Evolutionary conservation across 2,329 filamentous ascomycete genomes (phyloP).

Genomic region (Tympanopsis confertula): DNA sequence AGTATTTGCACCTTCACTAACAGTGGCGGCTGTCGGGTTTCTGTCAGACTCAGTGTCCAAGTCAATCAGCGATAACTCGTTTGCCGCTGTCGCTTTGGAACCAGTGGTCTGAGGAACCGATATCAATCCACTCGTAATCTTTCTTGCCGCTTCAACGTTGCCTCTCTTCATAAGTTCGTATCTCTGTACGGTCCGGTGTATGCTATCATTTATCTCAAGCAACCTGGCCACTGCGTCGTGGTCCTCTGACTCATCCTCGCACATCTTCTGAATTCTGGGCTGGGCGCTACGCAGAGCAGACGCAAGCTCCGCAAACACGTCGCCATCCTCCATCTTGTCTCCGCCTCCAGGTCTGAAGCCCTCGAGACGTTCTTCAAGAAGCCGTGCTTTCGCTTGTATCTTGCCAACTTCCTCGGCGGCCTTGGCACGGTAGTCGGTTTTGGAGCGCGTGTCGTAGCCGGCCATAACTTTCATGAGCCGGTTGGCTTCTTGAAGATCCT

Average conservation of each 20-base stretch:
- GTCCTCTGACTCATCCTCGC: conserved; percentile 95
- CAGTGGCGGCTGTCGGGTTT: conserved; percentile 35
- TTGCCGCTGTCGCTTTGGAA: conserved; percentile 31
- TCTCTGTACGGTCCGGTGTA: conserved; percentile 88
- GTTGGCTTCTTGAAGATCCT: conserved; percentile 93
- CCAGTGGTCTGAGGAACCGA: conserved; percentile 40
- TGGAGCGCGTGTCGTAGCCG: conserved; percentile 85
- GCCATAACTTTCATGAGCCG: conserved; percentile 99
- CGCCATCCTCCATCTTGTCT: conserved; percentile 61
- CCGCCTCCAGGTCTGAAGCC: conserved; percentile 63
- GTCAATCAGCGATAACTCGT: conserved; percentile 87
- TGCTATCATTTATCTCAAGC: conserved; percentile 96
- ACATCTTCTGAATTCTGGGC: conserved; percentile 99
- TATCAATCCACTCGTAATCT: conserved; percentile 68
- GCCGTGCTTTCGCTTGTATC: conserved; percentile 86
- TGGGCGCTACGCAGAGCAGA: conserved; percentile 83
- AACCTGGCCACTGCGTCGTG: conserved; percentile 90
- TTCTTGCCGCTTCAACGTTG: conserved; percentile 71
- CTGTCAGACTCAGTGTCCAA: conserved; percentile 58
- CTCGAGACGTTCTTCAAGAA: conserved; percentile 86
- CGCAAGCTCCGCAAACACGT: conserved; percentile 73
- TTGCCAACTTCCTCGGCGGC: conserved; percentile 89
- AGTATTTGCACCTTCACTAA: conserved; percentile 38
- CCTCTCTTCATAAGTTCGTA: conserved; percentile 96
- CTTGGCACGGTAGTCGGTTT: conserved; percentile 96